phyloP scores from a whole-genome alignment of 2,329 filamentous ascomycete genomes.

The Cercospora janseana region DNA sequence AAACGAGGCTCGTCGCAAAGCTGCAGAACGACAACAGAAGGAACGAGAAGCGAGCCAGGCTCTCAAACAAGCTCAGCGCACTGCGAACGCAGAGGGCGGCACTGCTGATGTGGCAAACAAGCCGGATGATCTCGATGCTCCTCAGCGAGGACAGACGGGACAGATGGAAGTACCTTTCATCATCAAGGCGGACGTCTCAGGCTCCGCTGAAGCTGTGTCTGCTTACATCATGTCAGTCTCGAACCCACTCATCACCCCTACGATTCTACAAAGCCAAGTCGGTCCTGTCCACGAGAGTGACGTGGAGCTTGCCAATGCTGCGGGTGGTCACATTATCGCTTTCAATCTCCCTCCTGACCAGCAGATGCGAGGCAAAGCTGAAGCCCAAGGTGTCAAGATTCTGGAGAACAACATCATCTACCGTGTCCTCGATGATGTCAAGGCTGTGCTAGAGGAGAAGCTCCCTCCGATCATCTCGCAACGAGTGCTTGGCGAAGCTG shows the following conservation, averaged over 20 bases:
- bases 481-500: slow-evolving; percentile 81
- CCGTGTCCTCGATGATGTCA: slow-evolving; percentile 71
- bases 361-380: slow-evolving; percentile 65
- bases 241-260: slow-evolving; percentile 76
- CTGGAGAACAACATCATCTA: slow-evolving; percentile 87
- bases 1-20: slow-evolving; percentile 60
- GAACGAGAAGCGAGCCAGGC: slow-evolving; percentile 49
- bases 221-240: slow-evolving; percentile 75
- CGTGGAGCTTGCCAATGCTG: slow-evolving; percentile 78
- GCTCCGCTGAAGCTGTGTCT: slow-evolving; percentile 86
- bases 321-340: slow-evolving; percentile 73
- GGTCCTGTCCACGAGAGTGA: slow-evolving; percentile 83
- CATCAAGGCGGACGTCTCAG: slow-evolving; percentile 88
- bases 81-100: slow-evolving; percentile 19
- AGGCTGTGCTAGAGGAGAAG: slow-evolving; percentile 64
- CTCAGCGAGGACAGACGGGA: slow-evolving; percentile 46
- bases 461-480: slow-evolving; percentile 65
- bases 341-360: slow-evolving; percentile 76
- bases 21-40: slow-evolving; percentile 61
- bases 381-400: slow-evolving; percentile 69
- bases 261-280: slow-evolving; percentile 72
- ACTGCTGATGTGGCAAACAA: slow-evolving; percentile 29
- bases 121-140: slow-evolving; percentile 29
- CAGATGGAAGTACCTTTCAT: slow-evolving; percentile 71
- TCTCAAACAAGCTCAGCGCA: slow-evolving; percentile 29